Percentiles rank a stretch among this genome's conserved stretches.
These are phyloP conservation scores for Blastomyces emzantsi DNA, from an alignment of 2,329 filamentous ascomycete genomes.

Conservation along the genomic window DNA sequence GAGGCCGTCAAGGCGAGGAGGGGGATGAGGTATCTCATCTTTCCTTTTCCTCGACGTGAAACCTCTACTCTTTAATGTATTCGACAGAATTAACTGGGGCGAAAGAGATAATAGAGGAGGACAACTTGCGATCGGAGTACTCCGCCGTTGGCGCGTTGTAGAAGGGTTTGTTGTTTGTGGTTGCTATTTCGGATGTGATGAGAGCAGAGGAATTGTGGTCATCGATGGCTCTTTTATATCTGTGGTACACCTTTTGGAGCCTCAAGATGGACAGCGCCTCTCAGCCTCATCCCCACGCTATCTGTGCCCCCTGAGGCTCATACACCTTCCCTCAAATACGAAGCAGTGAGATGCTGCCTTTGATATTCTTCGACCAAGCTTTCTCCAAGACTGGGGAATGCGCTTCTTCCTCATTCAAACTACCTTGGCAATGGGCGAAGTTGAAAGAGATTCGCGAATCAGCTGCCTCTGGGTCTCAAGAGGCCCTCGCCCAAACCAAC, in stretches of 20 bases:
- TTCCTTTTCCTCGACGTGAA: background rate
- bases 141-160: background rate
- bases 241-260: background rate
- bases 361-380: background rate
- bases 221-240: background rate
- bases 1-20: background rate
- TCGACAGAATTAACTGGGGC: too few species aligned
- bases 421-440: background rate
- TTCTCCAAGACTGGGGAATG: too few species aligned
- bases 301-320: background rate
- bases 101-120: background rate
- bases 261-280: background rate
- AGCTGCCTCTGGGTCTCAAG: background rate
- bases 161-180: background rate
- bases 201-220: background rate
- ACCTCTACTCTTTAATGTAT: background rate
- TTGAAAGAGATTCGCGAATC: background rate
- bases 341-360: background rate
- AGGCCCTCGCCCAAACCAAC: background rate
- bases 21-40: conserved; percentile 5
- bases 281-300: background rate
- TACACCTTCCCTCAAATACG: background rate
- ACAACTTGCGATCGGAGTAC: background rate
- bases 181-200: background rate
- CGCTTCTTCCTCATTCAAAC: background rate